Evolutionary conservation across 345 rosid genomes (phyloP), one percentile per base, ranked within the genome.

Genomic region (Noccaea bulbosa): DNA sequence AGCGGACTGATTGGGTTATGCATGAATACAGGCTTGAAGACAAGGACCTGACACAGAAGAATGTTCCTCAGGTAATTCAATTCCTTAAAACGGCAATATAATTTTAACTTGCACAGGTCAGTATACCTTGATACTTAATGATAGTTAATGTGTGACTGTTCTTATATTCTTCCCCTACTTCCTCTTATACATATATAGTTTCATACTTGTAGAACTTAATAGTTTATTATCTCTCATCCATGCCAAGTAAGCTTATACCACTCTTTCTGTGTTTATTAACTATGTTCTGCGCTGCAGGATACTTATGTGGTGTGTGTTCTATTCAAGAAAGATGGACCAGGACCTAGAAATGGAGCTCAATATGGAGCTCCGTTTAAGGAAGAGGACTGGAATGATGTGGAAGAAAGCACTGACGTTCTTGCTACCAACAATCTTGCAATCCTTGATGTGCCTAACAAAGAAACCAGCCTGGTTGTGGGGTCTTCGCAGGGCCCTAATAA

Each of bases 321-420:
- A 35, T 94, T 33, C 77, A 94, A 91, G 67, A 94, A 94, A 76
- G 91, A 96, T 78, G 99, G 99, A 49, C 88, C 95, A 45, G 97
- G 99, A 63, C 99, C 99, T 11, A 89, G 93, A 77, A 89, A 94
- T 59, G 98, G 98, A 47, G 96, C 89, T 77, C 97, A 94, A 70
- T 94, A 94, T 71, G 97, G 99, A 27, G 99, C 99, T 16, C 96
- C 96, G 5, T 94, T 91, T 74, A 86, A 63, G 64, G 99, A 94
- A 69, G 99, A 94, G 73, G 97, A 79, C 4, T 94, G 97, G 99
- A 82, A 65, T 12, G 96, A 89, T 67, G 91, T 81, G 65, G 96
- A 83, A 53, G 58, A 27, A 3, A 7, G 9, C 15, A 52, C 57
- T 44, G 52, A 17, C 14, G 24, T 53, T 32, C 65, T 57, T 63